Evolutionary conservation across 1,284 basidiomycete genomes (phyloP).

Genomic region (Lignosus rhinocerotis): DNA sequence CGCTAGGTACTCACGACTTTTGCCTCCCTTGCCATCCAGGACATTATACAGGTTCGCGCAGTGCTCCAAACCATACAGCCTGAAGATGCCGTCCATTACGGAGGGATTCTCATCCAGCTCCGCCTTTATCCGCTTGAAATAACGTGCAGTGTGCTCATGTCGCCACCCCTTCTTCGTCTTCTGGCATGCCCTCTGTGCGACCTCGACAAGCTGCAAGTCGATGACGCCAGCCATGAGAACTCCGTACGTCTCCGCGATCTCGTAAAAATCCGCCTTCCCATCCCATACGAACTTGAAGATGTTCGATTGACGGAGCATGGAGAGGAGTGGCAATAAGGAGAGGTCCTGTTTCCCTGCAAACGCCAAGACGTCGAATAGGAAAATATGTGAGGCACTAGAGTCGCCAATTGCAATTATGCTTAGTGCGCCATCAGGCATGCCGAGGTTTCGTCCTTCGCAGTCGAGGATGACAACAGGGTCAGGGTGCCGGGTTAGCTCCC

Average conservation of each 20-base stretch:
- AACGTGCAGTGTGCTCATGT: constrained; percentile 29
- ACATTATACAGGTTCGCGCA: neutral
- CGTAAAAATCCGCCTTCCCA: constrained; percentile 44
- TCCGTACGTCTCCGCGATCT: constrained; percentile 35
- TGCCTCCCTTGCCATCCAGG: neutral
- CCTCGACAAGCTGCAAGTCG: constrained; percentile 43
- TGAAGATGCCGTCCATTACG: constrained; percentile 4
- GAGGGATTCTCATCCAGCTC: neutral
- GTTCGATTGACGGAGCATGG: constrained; percentile 30
- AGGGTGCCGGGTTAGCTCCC: constrained; percentile 15
- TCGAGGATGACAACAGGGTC: constrained; percentile 29
- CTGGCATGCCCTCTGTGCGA: constrained; percentile 33
- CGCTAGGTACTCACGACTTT: neutral
- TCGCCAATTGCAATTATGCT: constrained; percentile 46
- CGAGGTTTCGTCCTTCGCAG: constrained; percentile 40
- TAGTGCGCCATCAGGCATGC: constrained; percentile 37
- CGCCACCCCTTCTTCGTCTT: constrained; percentile 30
- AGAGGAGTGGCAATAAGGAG: constrained; percentile 28
- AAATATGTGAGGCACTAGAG: constrained; percentile 38
- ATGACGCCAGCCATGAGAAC: constrained; percentile 36
- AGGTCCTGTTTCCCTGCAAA: constrained; percentile 14
- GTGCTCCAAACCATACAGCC: constrained; percentile 3
- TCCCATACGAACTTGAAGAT: constrained; percentile 48
- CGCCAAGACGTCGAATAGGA: constrained; percentile 42
- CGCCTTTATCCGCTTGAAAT: constrained; percentile 22